Conservation (phyloP, 495 filamentous ascomycete species). For the Aspergillus avenaceus region DNA sequence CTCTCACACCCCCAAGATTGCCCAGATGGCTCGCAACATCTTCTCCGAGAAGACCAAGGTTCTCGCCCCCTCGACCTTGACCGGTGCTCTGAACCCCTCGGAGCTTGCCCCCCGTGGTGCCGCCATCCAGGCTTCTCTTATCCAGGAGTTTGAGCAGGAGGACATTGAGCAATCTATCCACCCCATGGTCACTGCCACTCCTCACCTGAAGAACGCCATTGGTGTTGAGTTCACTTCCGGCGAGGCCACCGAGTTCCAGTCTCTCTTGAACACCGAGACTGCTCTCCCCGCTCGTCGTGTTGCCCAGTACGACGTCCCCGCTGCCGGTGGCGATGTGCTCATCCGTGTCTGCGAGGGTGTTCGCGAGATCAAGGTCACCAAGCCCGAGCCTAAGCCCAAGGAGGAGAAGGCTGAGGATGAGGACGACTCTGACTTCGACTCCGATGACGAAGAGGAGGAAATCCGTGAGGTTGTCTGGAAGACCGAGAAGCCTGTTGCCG, state of each 20-base stretch:
- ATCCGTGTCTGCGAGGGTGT: slow-evolving; percentile 82
- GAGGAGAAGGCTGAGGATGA: slow-evolving; percentile 57
- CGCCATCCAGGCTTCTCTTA: slow-evolving; percentile 88
- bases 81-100: slow-evolving; percentile 84
- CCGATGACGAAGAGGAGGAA: slow-evolving; percentile 75
- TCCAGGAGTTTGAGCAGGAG: slow-evolving; percentile 85
- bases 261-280: slow-evolving; percentile 78
- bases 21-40: slow-evolving; percentile 64
- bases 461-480: slow-evolving; percentile 89
- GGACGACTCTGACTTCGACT: slow-evolving; percentile 61
- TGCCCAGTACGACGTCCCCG: slow-evolving; percentile 67
- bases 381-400: slow-evolving; percentile 73
- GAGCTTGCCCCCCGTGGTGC: slow-evolving; percentile 87
- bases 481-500: slow-evolving; percentile 75
- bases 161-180: slow-evolving; percentile 96
- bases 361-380: slow-evolving; percentile 84
- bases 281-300: slow-evolving; percentile 84
- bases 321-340: slow-evolving; percentile 78
- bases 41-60: slow-evolving; percentile 79
- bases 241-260: slow-evolving; percentile 62
- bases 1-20: slow-evolving; percentile 91
- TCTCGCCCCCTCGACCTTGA: slow-evolving; percentile 72
- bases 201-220: slow-evolving; percentile 82
- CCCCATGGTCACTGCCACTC: slow-evolving; percentile 88
- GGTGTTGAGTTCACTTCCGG: slow-evolving; percentile 74